Evolutionary conservation across 2,329 filamentous ascomycete genomes (phyloP), one percentile per base, ranked within the genome.

Genomic region (Verticillium nubilum): DNA sequence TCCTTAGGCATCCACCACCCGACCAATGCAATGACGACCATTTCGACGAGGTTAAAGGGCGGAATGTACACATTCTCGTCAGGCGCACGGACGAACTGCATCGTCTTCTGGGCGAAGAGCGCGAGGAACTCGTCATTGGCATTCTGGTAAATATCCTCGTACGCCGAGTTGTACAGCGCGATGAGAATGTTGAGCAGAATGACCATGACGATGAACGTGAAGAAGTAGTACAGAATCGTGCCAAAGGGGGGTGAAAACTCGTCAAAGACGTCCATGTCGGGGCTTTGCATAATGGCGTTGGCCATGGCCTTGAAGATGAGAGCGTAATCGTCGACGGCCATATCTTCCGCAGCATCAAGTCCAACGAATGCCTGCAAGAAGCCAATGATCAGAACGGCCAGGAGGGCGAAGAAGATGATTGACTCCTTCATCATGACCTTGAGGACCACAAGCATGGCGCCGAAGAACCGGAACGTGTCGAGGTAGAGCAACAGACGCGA

Each of bases 31-130:
- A 97, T 83, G 62, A 85, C 78, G 62, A 97, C 80, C 19, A 98
- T 87, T 72, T 99, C 95, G 61, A 99, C 84, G 2, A 99, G 81
- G 72, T 99, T 99, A 75, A 99, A 90, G 0, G 95, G 95, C 0
- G 95, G 88, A 68, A 99, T 97, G 75, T 95, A 99, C 59, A 99
- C 95, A 67, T 99, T 99, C 73, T 99, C 95, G 67, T 99, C 95
- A 0, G 95, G 95, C 0, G 95, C 95, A 55, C 95, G 91, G 19
- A 98, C 91, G 68, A 97, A 99, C 68, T 96, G 92, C 83, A 98
- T 91, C 0, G 95, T 97, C 75, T 97, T 97, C 66, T 96, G 90
- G 0, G 91, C 84, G 74, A 97, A 97, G 3, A 98, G 84, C 0
- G 92, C 94, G 72, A 99, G 87, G 74, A 92, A 99, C 73, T 99